phyloP scores from a whole-genome alignment of 192 early-diverging fungal genomes.

The Backusella liffmaniae region DNA sequence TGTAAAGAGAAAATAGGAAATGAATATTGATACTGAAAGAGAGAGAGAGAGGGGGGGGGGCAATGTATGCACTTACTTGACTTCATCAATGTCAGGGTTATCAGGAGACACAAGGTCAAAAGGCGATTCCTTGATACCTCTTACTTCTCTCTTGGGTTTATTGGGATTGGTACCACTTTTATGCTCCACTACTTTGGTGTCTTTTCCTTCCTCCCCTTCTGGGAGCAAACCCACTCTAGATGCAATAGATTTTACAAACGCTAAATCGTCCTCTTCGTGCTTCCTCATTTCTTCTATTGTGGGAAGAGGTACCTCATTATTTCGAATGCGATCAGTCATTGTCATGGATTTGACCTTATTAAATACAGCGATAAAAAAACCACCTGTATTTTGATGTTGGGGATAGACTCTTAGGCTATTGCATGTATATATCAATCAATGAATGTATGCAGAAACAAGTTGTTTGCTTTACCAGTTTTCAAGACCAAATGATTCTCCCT shows the following conservation, averaged over 20 bases:
- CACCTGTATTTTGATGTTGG: conserved; percentile 93
- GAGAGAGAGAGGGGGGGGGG: too few species aligned
- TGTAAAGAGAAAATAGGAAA: neutral
- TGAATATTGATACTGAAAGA: neutral
- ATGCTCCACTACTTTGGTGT: neutral
- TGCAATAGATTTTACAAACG: neutral
- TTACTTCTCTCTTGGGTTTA: conserved; percentile 41
- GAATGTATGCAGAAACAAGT: neutral
- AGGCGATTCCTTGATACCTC: conserved; percentile 71
- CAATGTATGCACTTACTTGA: conserved; percentile 16
- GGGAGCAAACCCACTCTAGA: conserved; percentile 1
- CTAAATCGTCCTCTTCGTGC: conserved; percentile 24
- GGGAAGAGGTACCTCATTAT: neutral
- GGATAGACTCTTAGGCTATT: conserved; percentile 89
- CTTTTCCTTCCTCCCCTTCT: conserved; percentile 11
- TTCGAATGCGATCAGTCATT: conserved; percentile 40
- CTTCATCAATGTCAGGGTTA: conserved; percentile 55
- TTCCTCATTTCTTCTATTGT: conserved; percentile 17
- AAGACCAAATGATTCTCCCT: conserved; percentile 54
- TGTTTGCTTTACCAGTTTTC: neutral
- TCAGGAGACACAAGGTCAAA: conserved; percentile 76
- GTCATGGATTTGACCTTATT: conserved; percentile 81
- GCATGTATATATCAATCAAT: neutral
- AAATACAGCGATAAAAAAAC: conserved; percentile 96
- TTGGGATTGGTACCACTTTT: conserved; percentile 21